Conservation (phyloP, 352 stramenopile species). For the Pythium folliculosum region DNA sequence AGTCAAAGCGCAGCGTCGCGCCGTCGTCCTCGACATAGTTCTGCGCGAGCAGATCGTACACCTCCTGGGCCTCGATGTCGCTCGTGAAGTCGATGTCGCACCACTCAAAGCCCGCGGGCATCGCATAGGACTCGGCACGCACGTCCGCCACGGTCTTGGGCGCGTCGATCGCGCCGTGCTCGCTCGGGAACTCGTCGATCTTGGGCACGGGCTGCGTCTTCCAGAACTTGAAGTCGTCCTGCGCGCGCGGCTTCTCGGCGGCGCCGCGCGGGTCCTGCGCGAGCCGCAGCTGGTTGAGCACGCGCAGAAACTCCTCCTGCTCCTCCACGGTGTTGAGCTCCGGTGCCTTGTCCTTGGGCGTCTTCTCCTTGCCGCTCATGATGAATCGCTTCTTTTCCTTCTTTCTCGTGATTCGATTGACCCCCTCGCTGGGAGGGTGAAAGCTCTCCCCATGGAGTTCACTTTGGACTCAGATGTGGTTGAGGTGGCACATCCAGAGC, state of each 20-base stretch:
- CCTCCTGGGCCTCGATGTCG: conserved; percentile 75
- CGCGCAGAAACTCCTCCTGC: conserved; percentile 68
- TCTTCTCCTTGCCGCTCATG: conserved; percentile 23
- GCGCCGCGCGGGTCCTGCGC: conserved; percentile 31
- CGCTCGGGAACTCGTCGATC: conserved; percentile 63
- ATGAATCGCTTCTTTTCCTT: not conserved
- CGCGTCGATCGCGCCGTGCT: conserved; percentile 92
- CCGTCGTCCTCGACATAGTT: conserved; percentile 99
- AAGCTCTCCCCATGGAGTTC: too few species aligned
- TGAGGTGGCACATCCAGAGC: not conserved
- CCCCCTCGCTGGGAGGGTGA: not conserved
- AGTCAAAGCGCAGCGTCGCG: conserved; percentile 95
- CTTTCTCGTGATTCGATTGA: not conserved
- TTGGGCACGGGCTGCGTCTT: conserved; percentile 86
- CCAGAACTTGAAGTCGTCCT: conserved; percentile 89
- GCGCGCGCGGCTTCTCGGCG: conserved; percentile 15
- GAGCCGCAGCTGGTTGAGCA: conserved; percentile 67
- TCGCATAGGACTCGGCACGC: conserved; percentile 92
- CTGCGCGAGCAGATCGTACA: conserved; percentile 96
- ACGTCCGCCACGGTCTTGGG: conserved; percentile 91
- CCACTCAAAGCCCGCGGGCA: conserved; percentile 97
- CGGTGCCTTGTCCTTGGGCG: conserved; percentile 21
- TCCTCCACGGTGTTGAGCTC: conserved; percentile 55
- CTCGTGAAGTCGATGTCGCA: conserved; percentile 88
- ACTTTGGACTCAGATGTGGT: not conserved